Evolutionary conservation across 202 grass and related monocot species (phyloP).

Genomic region (Alloteropsis angusta): DNA sequence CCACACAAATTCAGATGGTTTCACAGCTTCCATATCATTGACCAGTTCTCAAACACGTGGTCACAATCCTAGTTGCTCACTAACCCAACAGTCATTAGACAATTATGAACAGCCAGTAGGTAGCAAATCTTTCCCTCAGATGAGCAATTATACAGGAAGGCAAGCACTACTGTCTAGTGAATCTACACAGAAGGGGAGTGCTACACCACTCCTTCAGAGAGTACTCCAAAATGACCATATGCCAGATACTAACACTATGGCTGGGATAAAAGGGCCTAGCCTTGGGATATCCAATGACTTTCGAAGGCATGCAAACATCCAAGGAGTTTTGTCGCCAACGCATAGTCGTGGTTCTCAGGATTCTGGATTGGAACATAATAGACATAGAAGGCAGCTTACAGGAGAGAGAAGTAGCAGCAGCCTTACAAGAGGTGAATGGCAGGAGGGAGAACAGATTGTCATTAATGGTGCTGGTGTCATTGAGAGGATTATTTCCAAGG

Average conservation of each 20-base stretch:
- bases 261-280: slow-evolving; percentile 28
- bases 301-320: slow-evolving; percentile 1
- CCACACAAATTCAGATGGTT: slow-evolving; percentile 40
- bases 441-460: slow-evolving; percentile 49
- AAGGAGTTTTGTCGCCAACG: slow-evolving; percentile 18
- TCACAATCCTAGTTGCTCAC: slow-evolving; percentile 71
- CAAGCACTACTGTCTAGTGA: slow-evolving; percentile 45
- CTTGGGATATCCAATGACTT: slow-evolving; percentile 25
- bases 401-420: slow-evolving; percentile 55
- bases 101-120: slow-evolving; percentile 66
- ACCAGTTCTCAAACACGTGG: slow-evolving; percentile 45
- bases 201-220: slow-evolving; percentile 39
- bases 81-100: slow-evolving; percentile 61
- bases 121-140: slow-evolving; percentile 58
- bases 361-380: slow-evolving; percentile 42
- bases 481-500: slow-evolving; percentile 77
- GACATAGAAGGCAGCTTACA: slow-evolving; percentile 46
- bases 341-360: slow-evolving; percentile 41
- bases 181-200: slow-evolving; percentile 34
- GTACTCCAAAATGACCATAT: slow-evolving; percentile 48
- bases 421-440: slow-evolving; percentile 49
- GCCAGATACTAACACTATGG: slow-evolving; percentile 30
- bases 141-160: slow-evolving; percentile 33
- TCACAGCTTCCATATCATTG: slow-evolving; percentile 56
- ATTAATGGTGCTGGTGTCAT: slow-evolving; percentile 64